Conservation (phyloP, 768 basidiomycete genomes). For the Pleurotus eryngii region DNA sequence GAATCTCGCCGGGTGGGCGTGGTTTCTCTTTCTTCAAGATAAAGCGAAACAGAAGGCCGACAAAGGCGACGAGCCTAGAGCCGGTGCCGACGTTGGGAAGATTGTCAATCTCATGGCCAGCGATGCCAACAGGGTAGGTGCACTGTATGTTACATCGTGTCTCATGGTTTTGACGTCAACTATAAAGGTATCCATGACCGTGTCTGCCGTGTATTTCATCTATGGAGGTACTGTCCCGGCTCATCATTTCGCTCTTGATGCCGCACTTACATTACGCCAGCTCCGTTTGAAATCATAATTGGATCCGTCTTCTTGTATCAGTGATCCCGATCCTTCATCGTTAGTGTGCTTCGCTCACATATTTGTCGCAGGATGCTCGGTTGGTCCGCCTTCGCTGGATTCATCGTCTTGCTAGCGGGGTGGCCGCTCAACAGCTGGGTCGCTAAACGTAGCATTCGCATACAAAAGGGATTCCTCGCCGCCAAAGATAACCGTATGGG, state of each 20-base stretch:
- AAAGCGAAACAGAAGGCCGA: slow-evolving; percentile 33
- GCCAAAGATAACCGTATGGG: slow-evolving; percentile 77
- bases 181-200: neutral
- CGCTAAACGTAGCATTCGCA: slow-evolving; percentile 54
- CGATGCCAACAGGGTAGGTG: slow-evolving; percentile 57
- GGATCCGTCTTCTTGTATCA: slow-evolving; percentile 75
- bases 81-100: slow-evolving; percentile 85
- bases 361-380: slow-evolving; percentile 50
- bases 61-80: slow-evolving; percentile 54
- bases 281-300: slow-evolving; percentile 76
- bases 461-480: slow-evolving; percentile 55
- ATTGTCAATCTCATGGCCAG: slow-evolving; percentile 88
- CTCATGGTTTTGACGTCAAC: neutral
- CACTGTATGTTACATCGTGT: neutral
- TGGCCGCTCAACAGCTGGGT: slow-evolving; percentile 73
- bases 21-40: neutral
- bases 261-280: slow-evolving; percentile 22
- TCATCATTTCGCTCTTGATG: slow-evolving; percentile 11
- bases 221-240: slow-evolving; percentile 50
- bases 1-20: slow-evolving; percentile 31
- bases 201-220: slow-evolving; percentile 57
- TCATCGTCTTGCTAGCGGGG: slow-evolving; percentile 59
- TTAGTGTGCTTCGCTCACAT: neutral
- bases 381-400: slow-evolving; percentile 71
- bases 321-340: slow-evolving; percentile 27